A percentile compares a stretch with the other conserved stretches of the same genome.
phyloP scores from a whole-genome alignment of 768 basidiomycete species.

The Vishniacozyma victoriae region DNA sequence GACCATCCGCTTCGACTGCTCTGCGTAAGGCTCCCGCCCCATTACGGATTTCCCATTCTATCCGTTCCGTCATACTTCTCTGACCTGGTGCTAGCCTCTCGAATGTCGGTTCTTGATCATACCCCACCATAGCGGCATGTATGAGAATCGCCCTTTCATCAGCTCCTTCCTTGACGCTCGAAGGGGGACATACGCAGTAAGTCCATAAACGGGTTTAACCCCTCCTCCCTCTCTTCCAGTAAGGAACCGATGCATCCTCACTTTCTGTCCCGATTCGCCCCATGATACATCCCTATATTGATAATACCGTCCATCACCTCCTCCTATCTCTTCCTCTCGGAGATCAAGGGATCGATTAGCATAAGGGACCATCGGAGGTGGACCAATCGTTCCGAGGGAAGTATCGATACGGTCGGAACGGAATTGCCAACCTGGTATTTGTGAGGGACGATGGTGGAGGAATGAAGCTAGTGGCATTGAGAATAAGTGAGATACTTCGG shows the following conservation, averaged over 20 bases:
- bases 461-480: slow-evolving; percentile 77
- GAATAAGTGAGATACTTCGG: slow-evolving; percentile 75
- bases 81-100: slow-evolving; percentile 51
- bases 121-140: slow-evolving; percentile 53
- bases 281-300: slow-evolving; percentile 54
- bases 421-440: slow-evolving; percentile 34
- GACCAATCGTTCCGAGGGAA: slow-evolving; percentile 6
- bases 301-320: slow-evolving; percentile 27
- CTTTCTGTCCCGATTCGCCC: slow-evolving; percentile 50
- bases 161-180: not conserved
- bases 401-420: slow-evolving; percentile 43
- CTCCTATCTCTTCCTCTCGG: slow-evolving; percentile 10
- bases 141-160: slow-evolving; percentile 54
- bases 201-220: slow-evolving; percentile 78
- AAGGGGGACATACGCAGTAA: slow-evolving; percentile 67
- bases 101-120: slow-evolving; percentile 52
- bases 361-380: slow-evolving; percentile 46
- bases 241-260: slow-evolving; percentile 70
- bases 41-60: slow-evolving; percentile 49
- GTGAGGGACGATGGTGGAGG: slow-evolving; percentile 57
- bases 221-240: slow-evolving; percentile 80
- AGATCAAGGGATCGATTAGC: slow-evolving; percentile 51
- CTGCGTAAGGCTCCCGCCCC: slow-evolving; percentile 16
- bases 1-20: slow-evolving; percentile 23
- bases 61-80: slow-evolving; percentile 49